phyloP scores from a whole-genome alignment of 2,329 filamentous ascomycete species.

The Curvularia sp. region DNA sequence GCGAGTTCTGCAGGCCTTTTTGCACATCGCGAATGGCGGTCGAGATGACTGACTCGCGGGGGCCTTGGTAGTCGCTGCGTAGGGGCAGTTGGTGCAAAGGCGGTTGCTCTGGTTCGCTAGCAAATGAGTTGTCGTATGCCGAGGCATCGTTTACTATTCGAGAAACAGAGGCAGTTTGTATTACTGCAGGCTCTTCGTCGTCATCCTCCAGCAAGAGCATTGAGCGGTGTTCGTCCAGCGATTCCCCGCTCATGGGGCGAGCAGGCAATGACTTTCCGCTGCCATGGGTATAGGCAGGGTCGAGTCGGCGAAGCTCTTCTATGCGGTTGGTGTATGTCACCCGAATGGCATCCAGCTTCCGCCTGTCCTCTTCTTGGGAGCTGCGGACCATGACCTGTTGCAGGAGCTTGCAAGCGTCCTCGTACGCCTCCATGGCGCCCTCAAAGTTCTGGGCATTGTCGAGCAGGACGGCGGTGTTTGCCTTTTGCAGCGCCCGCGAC shows the following conservation, averaged over 20 bases:
- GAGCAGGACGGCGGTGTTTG: slow-evolving; percentile 91
- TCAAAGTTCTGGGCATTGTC: slow-evolving; percentile 97
- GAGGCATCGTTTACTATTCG: slow-evolving; percentile 58
- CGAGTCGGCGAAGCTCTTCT: slow-evolving; percentile 79
- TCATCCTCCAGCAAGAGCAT: slow-evolving; percentile 49
- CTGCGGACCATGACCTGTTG: slow-evolving; percentile 88
- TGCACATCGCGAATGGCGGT: slow-evolving; percentile 54
- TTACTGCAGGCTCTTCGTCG: slow-evolving; percentile 50
- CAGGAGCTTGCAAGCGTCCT: slow-evolving; percentile 86
- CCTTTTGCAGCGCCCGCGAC: slow-evolving; percentile 92
- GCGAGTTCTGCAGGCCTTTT: slow-evolving; percentile 39
- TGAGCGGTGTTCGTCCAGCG: slow-evolving; percentile 51
- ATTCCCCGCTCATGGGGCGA: slow-evolving; percentile 69
- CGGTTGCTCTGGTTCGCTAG: slow-evolving; percentile 30
- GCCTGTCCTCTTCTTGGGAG: slow-evolving; percentile 82
- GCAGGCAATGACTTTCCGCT: slow-evolving; percentile 78
- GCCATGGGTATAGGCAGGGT: slow-evolving; percentile 60
- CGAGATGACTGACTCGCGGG: slow-evolving; percentile 51
- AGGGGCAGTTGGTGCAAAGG: slow-evolving; percentile 42
- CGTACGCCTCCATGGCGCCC: slow-evolving; percentile 87
- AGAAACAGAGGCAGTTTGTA: slow-evolving; percentile 62
- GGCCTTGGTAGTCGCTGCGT: slow-evolving; percentile 36
- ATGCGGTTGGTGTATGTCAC: slow-evolving; percentile 91
- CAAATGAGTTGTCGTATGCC: slow-evolving; percentile 31
- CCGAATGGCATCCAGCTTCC: slow-evolving; percentile 90